phyloP scores from a whole-genome alignment of 2,329 filamentous ascomycete genomes.

The Exserohilum turcica region DNA sequence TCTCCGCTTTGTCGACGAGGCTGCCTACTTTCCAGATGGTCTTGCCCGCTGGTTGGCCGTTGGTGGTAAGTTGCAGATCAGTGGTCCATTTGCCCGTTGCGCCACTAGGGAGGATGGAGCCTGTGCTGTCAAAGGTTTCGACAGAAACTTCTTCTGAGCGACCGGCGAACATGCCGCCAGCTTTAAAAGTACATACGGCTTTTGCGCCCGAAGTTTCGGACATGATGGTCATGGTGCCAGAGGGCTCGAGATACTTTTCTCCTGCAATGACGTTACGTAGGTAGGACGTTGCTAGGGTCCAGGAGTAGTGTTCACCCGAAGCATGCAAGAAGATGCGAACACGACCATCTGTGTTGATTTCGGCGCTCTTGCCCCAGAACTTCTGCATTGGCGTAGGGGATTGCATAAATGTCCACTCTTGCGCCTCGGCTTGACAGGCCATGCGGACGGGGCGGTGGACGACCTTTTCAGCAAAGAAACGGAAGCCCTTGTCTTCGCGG shows the following conservation, averaged over 20 bases:
- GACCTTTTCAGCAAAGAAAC: slow-evolving; percentile 94
- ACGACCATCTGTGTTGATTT: slow-evolving; percentile 90
- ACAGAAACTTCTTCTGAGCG: slow-evolving; percentile 87
- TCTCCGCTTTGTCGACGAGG: slow-evolving; percentile 77
- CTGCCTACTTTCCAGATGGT: slow-evolving; percentile 79
- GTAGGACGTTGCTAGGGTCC: slow-evolving; percentile 87
- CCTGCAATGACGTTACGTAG: slow-evolving; percentile 95
- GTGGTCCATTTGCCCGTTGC: slow-evolving; percentile 85
- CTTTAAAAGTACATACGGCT: slow-evolving; percentile 87
- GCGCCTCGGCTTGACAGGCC: slow-evolving; percentile 89
- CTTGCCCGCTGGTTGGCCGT: slow-evolving; percentile 63
- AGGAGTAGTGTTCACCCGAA: slow-evolving; percentile 82
- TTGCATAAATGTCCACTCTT: slow-evolving; percentile 84
- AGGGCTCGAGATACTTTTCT: slow-evolving; percentile 96
- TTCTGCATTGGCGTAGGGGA: slow-evolving; percentile 89
- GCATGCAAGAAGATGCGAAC: slow-evolving; percentile 77
- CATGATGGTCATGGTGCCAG: slow-evolving; percentile 82
- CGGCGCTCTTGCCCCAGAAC: slow-evolving; percentile 97
- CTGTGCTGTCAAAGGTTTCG: slow-evolving; percentile 71
- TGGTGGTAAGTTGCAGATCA: slow-evolving; percentile 68
- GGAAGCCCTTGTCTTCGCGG: slow-evolving; percentile 82
- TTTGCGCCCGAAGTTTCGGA: slow-evolving; percentile 85
- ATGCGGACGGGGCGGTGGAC: slow-evolving; percentile 89
- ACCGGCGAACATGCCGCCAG: slow-evolving; percentile 96
- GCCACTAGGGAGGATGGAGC: slow-evolving; percentile 67